These are phyloP conservation scores for Heteromeles arbutifolia DNA, from an alignment of 306 rosid genomes.

Conservation along the genomic window DNA sequence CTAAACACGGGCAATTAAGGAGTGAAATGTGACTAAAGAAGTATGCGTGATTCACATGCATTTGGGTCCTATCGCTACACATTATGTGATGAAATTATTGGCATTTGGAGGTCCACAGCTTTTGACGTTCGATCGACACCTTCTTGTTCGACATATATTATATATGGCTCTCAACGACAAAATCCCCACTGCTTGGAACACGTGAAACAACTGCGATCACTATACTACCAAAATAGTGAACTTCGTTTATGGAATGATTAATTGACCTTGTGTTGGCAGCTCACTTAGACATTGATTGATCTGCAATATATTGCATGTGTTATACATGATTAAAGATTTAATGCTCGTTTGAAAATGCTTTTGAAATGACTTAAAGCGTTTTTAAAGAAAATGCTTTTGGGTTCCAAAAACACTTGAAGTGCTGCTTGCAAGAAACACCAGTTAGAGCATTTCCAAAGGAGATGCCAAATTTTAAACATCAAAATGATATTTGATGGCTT, in stretches of 20 bases:
- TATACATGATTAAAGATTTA: neutral
- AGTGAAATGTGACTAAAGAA: neutral
- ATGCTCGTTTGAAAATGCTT: too few species aligned
- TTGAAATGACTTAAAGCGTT: too few species aligned
- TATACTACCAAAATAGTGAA: neutral
- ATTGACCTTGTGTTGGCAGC: neutral
- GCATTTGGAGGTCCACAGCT: neutral
- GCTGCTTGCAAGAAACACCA: accelerated
- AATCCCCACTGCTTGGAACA: neutral
- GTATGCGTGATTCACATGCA: neutral
- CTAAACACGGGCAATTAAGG: too few species aligned
- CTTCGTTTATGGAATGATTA: neutral
- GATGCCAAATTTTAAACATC: too few species aligned
- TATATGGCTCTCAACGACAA: neutral
- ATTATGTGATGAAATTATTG: neutral
- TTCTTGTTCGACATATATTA: neutral
- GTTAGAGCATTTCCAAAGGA: too few species aligned
- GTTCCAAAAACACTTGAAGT: too few species aligned
- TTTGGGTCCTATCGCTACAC: neutral
- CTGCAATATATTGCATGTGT: neutral
- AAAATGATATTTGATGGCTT: too few species aligned
- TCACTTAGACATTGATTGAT: neutral
- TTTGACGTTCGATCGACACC: neutral
- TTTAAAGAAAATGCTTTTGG: too few species aligned
- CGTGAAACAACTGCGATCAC: neutral